Conservation (phyloP, 2,329 filamentous ascomycete genomes). For the Pyrenophora teres region DNA sequence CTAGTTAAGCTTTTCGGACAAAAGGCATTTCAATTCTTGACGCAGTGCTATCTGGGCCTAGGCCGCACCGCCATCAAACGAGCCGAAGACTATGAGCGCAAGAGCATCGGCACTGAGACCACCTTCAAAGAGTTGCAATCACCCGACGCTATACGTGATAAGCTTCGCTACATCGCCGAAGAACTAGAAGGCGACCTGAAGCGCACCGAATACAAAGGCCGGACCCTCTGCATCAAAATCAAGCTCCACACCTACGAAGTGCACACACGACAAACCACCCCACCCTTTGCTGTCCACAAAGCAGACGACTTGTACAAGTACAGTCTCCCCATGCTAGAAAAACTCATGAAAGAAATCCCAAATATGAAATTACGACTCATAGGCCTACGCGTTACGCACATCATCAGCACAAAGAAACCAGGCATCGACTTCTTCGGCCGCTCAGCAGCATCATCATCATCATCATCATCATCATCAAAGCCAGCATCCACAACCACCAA, state of each 20-base stretch:
- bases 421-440: slow-evolving; percentile 81
- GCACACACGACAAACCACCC: slow-evolving; percentile 77
- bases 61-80: slow-evolving; percentile 85
- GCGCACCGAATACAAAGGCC: slow-evolving; percentile 80
- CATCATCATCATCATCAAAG: not conserved
- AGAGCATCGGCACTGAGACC: slow-evolving; percentile 90
- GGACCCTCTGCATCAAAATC: slow-evolving; percentile 89
- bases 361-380: slow-evolving; percentile 80
- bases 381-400: slow-evolving; percentile 84
- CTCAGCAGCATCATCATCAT: slow-evolving; percentile 13
- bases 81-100: slow-evolving; percentile 86
- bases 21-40: slow-evolving; percentile 85
- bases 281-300: slow-evolving; percentile 70
- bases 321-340: slow-evolving; percentile 79
- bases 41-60: slow-evolving; percentile 82
- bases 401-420: slow-evolving; percentile 82
- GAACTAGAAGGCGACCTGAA: slow-evolving; percentile 86
- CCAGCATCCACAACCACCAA: slow-evolving; percentile 11
- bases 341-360: slow-evolving; percentile 82
- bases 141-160: slow-evolving; percentile 69
- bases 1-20: slow-evolving; percentile 83
- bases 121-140: slow-evolving; percentile 84
- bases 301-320: slow-evolving; percentile 85
- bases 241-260: slow-evolving; percentile 96
- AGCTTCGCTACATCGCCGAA: slow-evolving; percentile 78